These are phyloP conservation scores for Xylariaceae sp. DNA, from an alignment of 2,329 filamentous ascomycete species.

Conservation along the genomic window DNA sequence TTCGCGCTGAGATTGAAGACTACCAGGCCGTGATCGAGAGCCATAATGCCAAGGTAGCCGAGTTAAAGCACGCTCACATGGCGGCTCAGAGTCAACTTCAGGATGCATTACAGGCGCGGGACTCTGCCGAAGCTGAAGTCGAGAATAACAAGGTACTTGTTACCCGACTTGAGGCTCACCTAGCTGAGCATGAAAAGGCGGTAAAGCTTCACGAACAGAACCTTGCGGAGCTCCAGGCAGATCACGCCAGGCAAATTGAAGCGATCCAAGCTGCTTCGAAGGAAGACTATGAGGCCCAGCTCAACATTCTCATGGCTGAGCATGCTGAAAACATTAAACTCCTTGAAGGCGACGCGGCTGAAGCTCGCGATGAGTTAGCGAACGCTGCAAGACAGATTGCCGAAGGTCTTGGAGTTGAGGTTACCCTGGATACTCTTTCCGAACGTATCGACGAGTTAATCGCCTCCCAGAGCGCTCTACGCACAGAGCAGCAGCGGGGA, in stretches of 20 bases:
- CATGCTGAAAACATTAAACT: slow-evolving; percentile 52
- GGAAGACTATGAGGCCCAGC: slow-evolving; percentile 52
- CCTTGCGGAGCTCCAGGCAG: slow-evolving; percentile 44
- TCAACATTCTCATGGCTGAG: slow-evolving; percentile 54
- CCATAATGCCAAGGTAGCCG: slow-evolving; percentile 63
- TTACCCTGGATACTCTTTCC: slow-evolving; percentile 62
- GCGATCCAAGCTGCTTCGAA: slow-evolving; percentile 46
- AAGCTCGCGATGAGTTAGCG: slow-evolving; percentile 61
- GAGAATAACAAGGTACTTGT: slow-evolving; percentile 45
- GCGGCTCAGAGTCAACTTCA: slow-evolving; percentile 63
- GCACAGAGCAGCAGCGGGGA: slow-evolving; percentile 53
- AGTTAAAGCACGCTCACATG: slow-evolving; percentile 68
- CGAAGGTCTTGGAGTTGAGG: slow-evolving; percentile 54
- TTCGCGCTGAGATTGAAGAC: slow-evolving; percentile 73
- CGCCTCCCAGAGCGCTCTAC: slow-evolving; percentile 55
- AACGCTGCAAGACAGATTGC: slow-evolving; percentile 61
- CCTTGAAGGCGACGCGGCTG: slow-evolving; percentile 57
- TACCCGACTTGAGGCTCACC: slow-evolving; percentile 51
- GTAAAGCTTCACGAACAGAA: slow-evolving; percentile 51
- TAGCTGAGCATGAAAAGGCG: slow-evolving; percentile 53
- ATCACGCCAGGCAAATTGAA: slow-evolving; percentile 47
- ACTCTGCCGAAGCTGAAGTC: slow-evolving; percentile 43
- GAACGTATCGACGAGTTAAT: slow-evolving; percentile 55
- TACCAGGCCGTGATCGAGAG: slow-evolving; percentile 69
- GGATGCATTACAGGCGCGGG: slow-evolving; percentile 56